Evolutionary conservation across 306 rosid genomes (phyloP), one percentile per base, ranked within the genome.

Genomic region (Rosa rugosa): DNA sequence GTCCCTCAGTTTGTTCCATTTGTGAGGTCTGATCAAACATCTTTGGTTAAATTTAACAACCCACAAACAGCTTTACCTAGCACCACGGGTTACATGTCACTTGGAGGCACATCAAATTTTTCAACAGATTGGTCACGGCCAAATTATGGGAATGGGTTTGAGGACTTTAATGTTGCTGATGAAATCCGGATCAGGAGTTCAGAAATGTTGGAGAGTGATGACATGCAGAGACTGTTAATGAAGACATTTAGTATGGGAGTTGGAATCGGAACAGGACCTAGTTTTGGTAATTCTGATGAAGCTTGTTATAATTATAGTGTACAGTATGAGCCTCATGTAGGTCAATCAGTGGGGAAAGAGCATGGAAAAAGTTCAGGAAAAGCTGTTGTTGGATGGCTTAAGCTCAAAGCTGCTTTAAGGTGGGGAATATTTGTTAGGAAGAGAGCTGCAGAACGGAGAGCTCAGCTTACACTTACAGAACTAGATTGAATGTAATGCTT

Each of bases 351-450:
- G 22, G 44, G 66, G 8, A 87, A 83, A 73, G 94, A 91, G 78
- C 83, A 54, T 13, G 83, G 84, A 0, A 87, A 75, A 82, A 64
- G 88, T 70, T 90, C 95, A 0, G 98, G 98, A 16, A 91, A 88
- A 40, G 98, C 97, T 38, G 93, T 88, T 45, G 89, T 93, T 11
- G 98, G 98, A 65, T 93, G 98, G 98, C 93, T 94, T 72, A 91
- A 92, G 87, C 93, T 94, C 64, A 93, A 88, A 86, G 98, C 97
- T 5, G 98, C 97, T 38, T 86, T 93, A 69, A 90, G 98, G 71
- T 93, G 98, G 98, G 98, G 98, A 17, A 91, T 93, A 45, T 91
- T 93, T 65, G 80, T 91, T 44, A 90, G 93, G 77, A 91, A 88
- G 82, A 91, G 42, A 82, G 93, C 93, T 73, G 94, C 97, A 68